These are phyloP conservation scores for Ambrosiella beaveri DNA, from an alignment of 2,329 filamentous ascomycete genomes.

Conservation along the genomic window DNA sequence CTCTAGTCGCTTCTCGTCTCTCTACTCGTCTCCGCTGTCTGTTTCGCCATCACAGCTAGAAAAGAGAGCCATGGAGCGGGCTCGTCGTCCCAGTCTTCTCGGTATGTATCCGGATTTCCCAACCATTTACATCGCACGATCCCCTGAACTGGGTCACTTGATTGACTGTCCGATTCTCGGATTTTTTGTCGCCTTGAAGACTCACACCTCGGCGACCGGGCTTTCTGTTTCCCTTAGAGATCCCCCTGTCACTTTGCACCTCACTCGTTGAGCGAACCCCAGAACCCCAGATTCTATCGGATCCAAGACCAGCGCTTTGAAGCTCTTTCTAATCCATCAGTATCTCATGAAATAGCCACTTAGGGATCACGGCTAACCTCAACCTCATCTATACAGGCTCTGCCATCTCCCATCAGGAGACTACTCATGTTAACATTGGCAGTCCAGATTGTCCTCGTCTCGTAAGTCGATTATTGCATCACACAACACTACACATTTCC, in stretches of 20 bases:
- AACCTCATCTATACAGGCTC: slow-evolving; percentile 35
- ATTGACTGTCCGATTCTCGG: neutral
- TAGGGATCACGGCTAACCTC: slow-evolving; percentile 5
- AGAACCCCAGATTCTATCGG: neutral
- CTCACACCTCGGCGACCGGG: neutral
- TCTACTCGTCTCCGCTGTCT: slow-evolving; percentile 21
- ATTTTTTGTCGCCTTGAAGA: neutral
- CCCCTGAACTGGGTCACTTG: neutral
- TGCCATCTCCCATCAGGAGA: slow-evolving; percentile 55
- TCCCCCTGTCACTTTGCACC: neutral
- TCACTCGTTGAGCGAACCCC: neutral
- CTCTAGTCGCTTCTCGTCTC: slow-evolving; percentile 25
- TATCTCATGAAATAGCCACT: neutral
- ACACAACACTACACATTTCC: neutral
- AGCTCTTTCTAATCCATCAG: too few relatives aligned
- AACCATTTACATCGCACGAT: neutral
- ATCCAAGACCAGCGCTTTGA: neutral
- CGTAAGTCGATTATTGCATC: slow-evolving; percentile 31
- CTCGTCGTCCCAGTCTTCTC: slow-evolving; percentile 39
- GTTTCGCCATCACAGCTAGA: slow-evolving; percentile 18
- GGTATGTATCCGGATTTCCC: slow-evolving; percentile 26
- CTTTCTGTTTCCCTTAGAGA: neutral
- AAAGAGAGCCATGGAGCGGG: slow-evolving; percentile 8
- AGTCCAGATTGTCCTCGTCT: slow-evolving; percentile 55
- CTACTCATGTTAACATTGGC: slow-evolving; percentile 66